A percentile compares a stretch with the other conserved stretches of the same genome.
These are phyloP conservation scores for Metarhizium rileyi DNA, from an alignment of 2,329 filamentous ascomycete species.

Conservation along the genomic window DNA sequence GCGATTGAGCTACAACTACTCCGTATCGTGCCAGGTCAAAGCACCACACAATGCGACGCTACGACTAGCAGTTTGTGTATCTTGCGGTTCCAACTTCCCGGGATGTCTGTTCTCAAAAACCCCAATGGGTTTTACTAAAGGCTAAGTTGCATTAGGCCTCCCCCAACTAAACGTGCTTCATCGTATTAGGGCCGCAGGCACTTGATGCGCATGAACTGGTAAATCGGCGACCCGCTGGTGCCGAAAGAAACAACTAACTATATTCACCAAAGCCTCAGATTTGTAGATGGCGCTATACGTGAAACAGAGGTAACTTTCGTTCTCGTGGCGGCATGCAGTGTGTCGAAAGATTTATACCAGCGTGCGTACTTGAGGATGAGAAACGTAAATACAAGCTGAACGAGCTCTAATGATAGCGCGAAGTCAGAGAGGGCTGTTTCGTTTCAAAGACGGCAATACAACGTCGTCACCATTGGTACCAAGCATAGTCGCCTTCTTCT, in stretches of 20 bases:
- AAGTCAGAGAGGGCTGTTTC: background rate
- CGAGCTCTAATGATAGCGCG: background rate
- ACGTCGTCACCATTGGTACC: background rate
- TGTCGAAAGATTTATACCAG: background rate
- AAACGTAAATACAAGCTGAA: background rate
- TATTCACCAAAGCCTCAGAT: background rate
- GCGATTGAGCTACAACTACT: background rate
- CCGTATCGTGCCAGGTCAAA: slow-evolving; percentile 3
- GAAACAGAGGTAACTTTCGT: background rate
- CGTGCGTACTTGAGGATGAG: background rate
- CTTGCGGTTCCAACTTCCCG: background rate
- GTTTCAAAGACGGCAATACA: background rate
- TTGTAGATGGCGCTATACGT: background rate
- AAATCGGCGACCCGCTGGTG: background rate
- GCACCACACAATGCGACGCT: background rate
- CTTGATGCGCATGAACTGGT: background rate
- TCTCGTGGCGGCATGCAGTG: background rate
- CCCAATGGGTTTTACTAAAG: background rate
- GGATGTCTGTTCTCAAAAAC: background rate
- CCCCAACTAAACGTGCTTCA: background rate
- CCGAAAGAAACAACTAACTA: background rate
- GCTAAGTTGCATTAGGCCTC: background rate
- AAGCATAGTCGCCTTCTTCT: too few relatives aligned
- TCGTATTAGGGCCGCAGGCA: background rate
- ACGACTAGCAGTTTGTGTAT: background rate